Evolutionary conservation across 2,329 filamentous ascomycete species (phyloP).

Genomic region (Camptophora hylomeconis): DNA sequence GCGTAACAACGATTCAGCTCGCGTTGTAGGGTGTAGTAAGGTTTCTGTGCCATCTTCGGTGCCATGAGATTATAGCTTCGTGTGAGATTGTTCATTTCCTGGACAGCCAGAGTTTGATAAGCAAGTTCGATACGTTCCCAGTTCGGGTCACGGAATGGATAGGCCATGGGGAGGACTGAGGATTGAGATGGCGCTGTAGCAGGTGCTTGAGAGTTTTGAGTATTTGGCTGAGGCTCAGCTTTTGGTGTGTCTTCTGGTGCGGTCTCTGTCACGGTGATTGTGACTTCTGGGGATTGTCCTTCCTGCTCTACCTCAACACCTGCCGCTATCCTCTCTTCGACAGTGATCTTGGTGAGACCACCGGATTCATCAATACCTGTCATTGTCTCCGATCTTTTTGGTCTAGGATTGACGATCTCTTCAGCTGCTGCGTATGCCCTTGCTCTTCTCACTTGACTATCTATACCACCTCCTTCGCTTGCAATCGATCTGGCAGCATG

Average conservation of each 20-base stretch:
- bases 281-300: constrained; percentile 3
- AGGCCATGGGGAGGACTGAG: constrained; percentile 27
- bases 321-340: constrained; percentile 22
- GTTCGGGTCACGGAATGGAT: constrained; percentile 62
- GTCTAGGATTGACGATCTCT: constrained; percentile 24
- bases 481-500: constrained; percentile 70
- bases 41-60: constrained; percentile 80
- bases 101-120: constrained; percentile 65
- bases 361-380: constrained; percentile 32
- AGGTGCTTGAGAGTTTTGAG: constrained; percentile 9
- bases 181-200: constrained; percentile 4
- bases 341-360: constrained; percentile 27
- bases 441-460: constrained; percentile 59
- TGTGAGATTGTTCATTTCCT: constrained; percentile 64
- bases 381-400: constrained; percentile 28
- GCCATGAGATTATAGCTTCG: constrained; percentile 93
- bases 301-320: constrained; percentile 7
- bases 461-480: constrained; percentile 59
- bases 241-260: background rate
- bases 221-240: constrained; percentile 7
- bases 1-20: constrained; percentile 73
- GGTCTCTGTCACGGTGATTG: constrained; percentile 20
- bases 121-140: constrained; percentile 62
- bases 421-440: constrained; percentile 67
- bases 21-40: constrained; percentile 72